Evolutionary conservation across 768 basidiomycete species (phyloP).

Genomic region (Neoboletus magnificus): DNA sequence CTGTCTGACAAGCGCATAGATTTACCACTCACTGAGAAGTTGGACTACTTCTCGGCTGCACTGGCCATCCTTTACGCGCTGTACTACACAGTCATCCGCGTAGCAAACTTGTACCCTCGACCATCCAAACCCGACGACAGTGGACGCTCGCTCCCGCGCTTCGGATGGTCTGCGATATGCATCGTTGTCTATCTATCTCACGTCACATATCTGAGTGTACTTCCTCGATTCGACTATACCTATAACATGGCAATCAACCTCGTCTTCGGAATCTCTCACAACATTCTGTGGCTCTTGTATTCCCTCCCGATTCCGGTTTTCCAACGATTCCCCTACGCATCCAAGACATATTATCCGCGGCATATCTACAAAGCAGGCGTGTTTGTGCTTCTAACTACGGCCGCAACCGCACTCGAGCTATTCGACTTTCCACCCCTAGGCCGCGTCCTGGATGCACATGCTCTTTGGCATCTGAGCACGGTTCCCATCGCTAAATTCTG

Average conservation of each 20-base stretch:
- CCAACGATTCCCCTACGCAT: conserved; percentile 50
- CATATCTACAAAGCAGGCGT: conserved; percentile 52
- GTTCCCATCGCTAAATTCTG: conserved; percentile 72
- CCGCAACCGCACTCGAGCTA: conserved; percentile 76
- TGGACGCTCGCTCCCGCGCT: conserved; percentile 14
- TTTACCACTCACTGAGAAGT: conserved; percentile 74
- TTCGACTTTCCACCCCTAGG: conserved; percentile 85
- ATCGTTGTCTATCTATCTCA: conserved; percentile 61
- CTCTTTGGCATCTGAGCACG: conserved; percentile 90
- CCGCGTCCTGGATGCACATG: conserved; percentile 84
- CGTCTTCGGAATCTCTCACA: conserved; percentile 70
- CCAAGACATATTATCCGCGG: conserved; percentile 56
- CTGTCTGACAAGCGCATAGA: conserved; percentile 45
- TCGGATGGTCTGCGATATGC: conserved; percentile 51
- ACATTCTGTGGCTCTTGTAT: conserved; percentile 78
- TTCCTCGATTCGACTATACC: conserved; percentile 84
- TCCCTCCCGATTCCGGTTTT: conserved; percentile 49
- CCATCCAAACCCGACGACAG: conserved; percentile 28
- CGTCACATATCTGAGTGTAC: conserved; percentile 70
- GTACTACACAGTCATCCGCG: conserved; percentile 72
- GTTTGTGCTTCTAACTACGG: conserved; percentile 68
- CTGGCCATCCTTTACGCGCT: conserved; percentile 78
- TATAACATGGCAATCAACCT: conserved; percentile 92
- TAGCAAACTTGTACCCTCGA: conserved; percentile 67
- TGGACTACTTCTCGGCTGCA: conserved; percentile 96